Evolutionary conservation across 306 rosid genomes (phyloP), one percentile per base, ranked within the genome.

Genomic region (Hylodesmum podocarpum): DNA sequence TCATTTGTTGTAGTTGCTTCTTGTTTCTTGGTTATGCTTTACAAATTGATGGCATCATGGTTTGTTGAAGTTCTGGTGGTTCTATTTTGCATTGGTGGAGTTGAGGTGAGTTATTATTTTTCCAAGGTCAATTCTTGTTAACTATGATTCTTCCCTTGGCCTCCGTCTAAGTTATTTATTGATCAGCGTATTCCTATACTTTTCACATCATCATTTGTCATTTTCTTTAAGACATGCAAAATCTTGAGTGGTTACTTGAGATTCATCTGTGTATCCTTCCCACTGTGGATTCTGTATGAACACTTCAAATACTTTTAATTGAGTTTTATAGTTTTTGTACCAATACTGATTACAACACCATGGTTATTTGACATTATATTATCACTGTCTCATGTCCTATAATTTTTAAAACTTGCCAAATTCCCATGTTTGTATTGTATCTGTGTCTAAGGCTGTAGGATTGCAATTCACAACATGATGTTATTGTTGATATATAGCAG

Each of bases 31-130:
- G 47, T 90, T 68, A 90, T 94, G 93, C 87, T 94, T 66, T 92
- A 94, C 89, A 90, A 92, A 80, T 88, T 94, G 12, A 94, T 94
- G 98, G 87, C 97, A 41, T 77, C 46, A 47, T 88, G 92, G 97
- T 94, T 94, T 74, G 72, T 94, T 49, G 96, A 94, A 84, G 81
- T 94, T 81, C 83, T 92, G 79, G 97, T 92, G 92, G 90, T 90
- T 80, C 79, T 94, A 37, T 94, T 94, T 81, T 87, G 93, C 86
- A 92, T 94, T 58, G 97, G 98, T 9, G 98, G 98, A 47, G 89
- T 86, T 72, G 98, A 95, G 97, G 97, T 92, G 78, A 28, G 88
- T 68, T 78, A 63, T 64, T 11, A 66, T 21, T 49, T 66, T 83
- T 70, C 28, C 18, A 68, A 12, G 77, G 9, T 71, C 64, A 22